Base-by-base conservation (phyloP, 805 yeast genomes). In the Wickerhamiella brachini region DNA sequence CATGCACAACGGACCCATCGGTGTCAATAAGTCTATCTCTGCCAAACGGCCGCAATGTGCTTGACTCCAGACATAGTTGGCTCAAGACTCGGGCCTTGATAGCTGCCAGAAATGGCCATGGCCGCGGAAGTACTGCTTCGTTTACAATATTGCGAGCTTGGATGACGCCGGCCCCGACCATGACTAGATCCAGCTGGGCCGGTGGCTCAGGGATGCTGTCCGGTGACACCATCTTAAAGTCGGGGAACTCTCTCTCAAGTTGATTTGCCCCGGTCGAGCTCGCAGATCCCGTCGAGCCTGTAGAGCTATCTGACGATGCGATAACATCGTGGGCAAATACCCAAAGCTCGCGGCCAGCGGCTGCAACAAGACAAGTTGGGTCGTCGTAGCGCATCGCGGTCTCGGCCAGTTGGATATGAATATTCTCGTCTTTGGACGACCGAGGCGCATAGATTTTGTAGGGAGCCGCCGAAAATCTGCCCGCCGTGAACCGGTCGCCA, bases 301-400 rank as follows among this genome's bases (percentile, higher is more conserved):
- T 24, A 24, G 26, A 5, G 26, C 8, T 24, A 5, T 24, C 26
- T 8, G 26, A 24, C 26, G 26, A 24, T 24, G 26, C 26, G 8
- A 24, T 5, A 5, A 24, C 26, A 24, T 24, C 26, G 26, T 24
- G 26, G 26, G 51, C 47, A 39, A 57, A 60, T 2, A 54, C 53
- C 62, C 62, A 60, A n/a, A 60, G 51, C 26, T 57, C 62, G 17
- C 49, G 45, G 9, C 61, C 59, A 4, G 53, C 31, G 1, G 44
- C 43, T 10, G 55, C 34, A 10, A 52, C 50, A n/a, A 59, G 39
- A 7, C 41, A 22, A 5, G n/a, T 6, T 5, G 38, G 46, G 29
- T 50, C 47, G 17, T 51, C 53, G 20, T 48, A 42, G 29, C 59
- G 59, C 42, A 59, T 47, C 20, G 55, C 54, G n/a, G 55, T 56